phyloP scores from a whole-genome alignment of 2,329 filamentous ascomycete species.

The Cladosporium sp. region DNA sequence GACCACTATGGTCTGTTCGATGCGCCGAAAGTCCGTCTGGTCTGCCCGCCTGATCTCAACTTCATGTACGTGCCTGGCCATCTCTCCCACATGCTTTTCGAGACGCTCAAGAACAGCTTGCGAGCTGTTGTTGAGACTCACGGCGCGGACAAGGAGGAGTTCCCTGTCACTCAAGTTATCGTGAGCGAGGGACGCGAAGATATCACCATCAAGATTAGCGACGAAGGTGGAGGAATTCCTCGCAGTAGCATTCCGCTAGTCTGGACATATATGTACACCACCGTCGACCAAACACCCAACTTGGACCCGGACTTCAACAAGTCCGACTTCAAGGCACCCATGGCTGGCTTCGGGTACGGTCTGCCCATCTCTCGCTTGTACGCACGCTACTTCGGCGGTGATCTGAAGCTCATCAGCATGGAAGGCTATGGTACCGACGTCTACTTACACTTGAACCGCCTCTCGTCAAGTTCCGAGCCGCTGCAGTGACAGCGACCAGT shows the following conservation, averaged over 20 bases:
- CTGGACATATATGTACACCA: slow-evolving; percentile 99
- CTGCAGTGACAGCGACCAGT: slow-evolving; percentile 90
- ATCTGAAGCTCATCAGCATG: slow-evolving; percentile 98
- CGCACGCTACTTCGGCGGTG: slow-evolving; percentile 94
- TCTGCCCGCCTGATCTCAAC: slow-evolving; percentile 90
- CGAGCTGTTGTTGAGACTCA: slow-evolving; percentile 95
- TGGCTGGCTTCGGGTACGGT: slow-evolving; percentile 99
- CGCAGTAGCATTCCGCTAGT: slow-evolving; percentile 90
- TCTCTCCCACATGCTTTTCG: slow-evolving; percentile 98
- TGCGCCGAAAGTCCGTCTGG: slow-evolving; percentile 92
- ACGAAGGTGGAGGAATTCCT: slow-evolving; percentile 95
- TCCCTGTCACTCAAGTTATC: slow-evolving; percentile 95
- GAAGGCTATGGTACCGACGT: slow-evolving; percentile 99
- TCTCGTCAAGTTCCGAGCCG: slow-evolving; percentile 93
- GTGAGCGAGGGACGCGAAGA: slow-evolving; percentile 97
- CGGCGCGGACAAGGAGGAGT: slow-evolving; percentile 92
- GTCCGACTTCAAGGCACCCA: slow-evolving; percentile 97
- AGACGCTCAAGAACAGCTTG: slow-evolving; percentile 97
- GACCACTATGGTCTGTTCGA: slow-evolving; percentile 98
- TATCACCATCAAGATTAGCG: slow-evolving; percentile 97
- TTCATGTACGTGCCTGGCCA: slow-evolving; percentile 99
- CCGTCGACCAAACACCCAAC: slow-evolving; percentile 91
- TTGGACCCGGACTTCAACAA: slow-evolving; percentile 98
- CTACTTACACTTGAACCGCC: slow-evolving; percentile 93
- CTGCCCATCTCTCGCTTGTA: slow-evolving; percentile 92